A percentile compares a stretch with the other conserved stretches of the same genome.
phyloP scores from a whole-genome alignment of 2,329 filamentous ascomycete genomes.

The Xylariaceae sp. region DNA sequence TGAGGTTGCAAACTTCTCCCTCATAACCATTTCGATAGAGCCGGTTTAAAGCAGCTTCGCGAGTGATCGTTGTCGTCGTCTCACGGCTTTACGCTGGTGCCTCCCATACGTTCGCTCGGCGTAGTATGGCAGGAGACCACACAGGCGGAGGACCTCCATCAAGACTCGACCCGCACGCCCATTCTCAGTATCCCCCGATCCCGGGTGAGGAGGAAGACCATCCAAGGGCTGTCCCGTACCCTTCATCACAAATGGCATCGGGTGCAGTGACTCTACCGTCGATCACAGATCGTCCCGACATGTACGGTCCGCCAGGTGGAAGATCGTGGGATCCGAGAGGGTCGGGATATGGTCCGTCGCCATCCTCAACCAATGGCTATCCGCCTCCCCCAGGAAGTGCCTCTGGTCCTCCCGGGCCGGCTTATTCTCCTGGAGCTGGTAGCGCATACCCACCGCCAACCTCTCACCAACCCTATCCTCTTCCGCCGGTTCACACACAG shows the following conservation, averaged over 20 bases:
- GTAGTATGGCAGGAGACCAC: constrained; percentile 38
- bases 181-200: constrained; percentile 40
- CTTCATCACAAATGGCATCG: constrained; percentile 39
- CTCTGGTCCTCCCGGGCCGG: constrained; percentile 15
- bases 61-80: constrained; percentile 21
- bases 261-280: constrained; percentile 44
- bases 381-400: constrained; percentile 32
- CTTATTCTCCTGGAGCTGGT: constrained; percentile 25
- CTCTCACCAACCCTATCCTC: constrained; percentile 19
- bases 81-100: constrained; percentile 29
- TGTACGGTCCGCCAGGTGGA: constrained; percentile 21
- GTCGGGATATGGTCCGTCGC: constrained; percentile 39
- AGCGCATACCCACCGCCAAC: constrained; percentile 24
- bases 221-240: constrained; percentile 29
- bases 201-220: constrained; percentile 41
- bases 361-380: constrained; percentile 45
- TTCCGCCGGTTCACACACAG: constrained; percentile 31
- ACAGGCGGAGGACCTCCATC: constrained; percentile 31
- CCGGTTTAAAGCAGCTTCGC: constrained; percentile 6
- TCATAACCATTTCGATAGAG: neutral
- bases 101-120: constrained; percentile 25
- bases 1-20: constrained; percentile 4
- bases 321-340: constrained; percentile 32
- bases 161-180: constrained; percentile 35
- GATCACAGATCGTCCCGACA: constrained; percentile 44